These are phyloP conservation scores for Myxozyma mucilagina DNA, from an alignment of 805 yeast species.

Conservation along the genomic window DNA sequence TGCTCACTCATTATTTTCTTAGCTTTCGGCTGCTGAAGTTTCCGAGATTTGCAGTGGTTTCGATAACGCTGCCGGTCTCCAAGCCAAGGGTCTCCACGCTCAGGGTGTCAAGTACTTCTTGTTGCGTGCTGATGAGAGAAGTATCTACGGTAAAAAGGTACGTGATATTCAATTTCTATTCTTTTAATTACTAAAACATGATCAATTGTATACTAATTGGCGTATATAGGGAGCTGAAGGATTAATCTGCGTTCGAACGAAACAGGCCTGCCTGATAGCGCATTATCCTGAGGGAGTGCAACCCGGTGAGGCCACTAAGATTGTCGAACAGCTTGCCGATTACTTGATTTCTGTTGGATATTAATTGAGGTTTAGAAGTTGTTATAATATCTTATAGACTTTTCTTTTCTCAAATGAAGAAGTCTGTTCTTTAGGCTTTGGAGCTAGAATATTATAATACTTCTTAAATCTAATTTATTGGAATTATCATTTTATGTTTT, in stretches of 20 bases:
- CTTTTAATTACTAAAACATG: not conserved
- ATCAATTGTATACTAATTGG: not conserved
- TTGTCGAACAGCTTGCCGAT: constrained; percentile 94
- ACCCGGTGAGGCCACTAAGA: constrained; percentile 92
- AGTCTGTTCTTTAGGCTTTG: not conserved
- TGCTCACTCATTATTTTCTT: not conserved
- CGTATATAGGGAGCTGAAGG: constrained; percentile 71
- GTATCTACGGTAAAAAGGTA: constrained; percentile 82
- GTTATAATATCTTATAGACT: not conserved
- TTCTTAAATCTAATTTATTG: not conserved
- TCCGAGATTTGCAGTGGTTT: constrained; percentile 74
- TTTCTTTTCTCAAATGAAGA: too few species aligned
- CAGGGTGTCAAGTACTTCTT: constrained; percentile 85
- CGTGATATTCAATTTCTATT: not conserved
- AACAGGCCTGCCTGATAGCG: constrained; percentile 88
- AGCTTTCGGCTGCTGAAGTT: constrained; percentile 68
- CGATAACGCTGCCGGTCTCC: constrained; percentile 74
- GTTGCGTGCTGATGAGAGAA: constrained; percentile 85
- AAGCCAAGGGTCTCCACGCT: constrained; percentile 81
- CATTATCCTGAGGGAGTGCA: constrained; percentile 90
- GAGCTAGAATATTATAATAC: not conserved
- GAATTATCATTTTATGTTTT: not conserved
- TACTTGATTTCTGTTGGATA: constrained; percentile 86
- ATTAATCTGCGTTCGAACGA: constrained; percentile 85
- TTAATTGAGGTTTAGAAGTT: constrained; percentile 41